These are phyloP conservation scores for Ceratocystis variospora DNA, from an alignment of 2,329 filamentous ascomycete genomes.

Conservation along the genomic window DNA sequence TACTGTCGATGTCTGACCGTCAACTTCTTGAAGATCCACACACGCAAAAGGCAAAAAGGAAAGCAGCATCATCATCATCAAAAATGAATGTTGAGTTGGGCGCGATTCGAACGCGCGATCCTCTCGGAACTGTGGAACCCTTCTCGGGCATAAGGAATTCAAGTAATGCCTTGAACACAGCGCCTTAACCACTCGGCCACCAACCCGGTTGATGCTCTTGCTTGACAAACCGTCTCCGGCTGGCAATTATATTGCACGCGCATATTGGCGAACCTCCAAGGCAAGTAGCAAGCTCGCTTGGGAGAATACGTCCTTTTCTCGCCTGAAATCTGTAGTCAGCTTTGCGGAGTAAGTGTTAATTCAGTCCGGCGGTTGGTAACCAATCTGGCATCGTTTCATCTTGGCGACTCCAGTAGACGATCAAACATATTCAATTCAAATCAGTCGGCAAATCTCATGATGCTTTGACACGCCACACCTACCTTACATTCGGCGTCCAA, in stretches of 20 bases:
- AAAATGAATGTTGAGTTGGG: constrained; percentile 17
- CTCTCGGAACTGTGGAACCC: constrained; percentile 19
- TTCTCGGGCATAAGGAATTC: constrained; percentile 19
- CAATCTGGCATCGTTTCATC: too few relatives aligned
- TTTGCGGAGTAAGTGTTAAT: too few relatives aligned
- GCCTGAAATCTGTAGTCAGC: too few relatives aligned
- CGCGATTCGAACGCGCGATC: constrained; percentile 20
- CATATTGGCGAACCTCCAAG: not conserved
- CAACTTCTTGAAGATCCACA: not conserved
- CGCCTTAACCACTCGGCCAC: constrained; percentile 17
- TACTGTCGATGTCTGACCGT: not conserved
- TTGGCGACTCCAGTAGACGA: too few relatives aligned
- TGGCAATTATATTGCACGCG: not conserved
- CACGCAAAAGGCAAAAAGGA: not conserved
- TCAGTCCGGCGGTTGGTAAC: too few relatives aligned
- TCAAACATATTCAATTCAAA: too few relatives aligned
- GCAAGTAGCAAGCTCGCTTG: too few relatives aligned
- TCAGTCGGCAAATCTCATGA: not conserved
- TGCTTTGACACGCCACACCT: not conserved
- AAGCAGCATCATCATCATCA: not conserved
- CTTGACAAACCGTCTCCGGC: not conserved
- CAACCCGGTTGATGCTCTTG: constrained; percentile 13
- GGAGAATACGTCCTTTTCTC: too few relatives aligned
- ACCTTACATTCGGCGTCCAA: not conserved
- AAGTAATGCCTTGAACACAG: constrained; percentile 17